A percentile compares a stretch with the other conserved stretches of the same genome.
Evolutionary conservation across 1,139 yeast genomes (phyloP).

Genomic region (Candida frijolesensis): DNA sequence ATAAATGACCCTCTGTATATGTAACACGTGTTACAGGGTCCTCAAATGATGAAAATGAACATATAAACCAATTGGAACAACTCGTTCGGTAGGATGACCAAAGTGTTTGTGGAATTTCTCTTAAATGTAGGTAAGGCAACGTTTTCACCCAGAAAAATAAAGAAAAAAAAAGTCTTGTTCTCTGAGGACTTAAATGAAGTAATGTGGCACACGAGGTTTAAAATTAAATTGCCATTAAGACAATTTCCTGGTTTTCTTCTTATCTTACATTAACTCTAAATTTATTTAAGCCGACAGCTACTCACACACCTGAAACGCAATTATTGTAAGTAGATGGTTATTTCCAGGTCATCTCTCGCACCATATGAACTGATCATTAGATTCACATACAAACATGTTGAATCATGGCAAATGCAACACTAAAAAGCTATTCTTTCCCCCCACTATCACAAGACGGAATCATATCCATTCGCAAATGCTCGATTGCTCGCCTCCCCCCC

Average conservation of each 20-base stretch:
- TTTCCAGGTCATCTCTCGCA: too few species aligned
- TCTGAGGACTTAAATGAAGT: not conserved
- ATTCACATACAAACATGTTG: too few species aligned
- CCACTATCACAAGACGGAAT: not conserved
- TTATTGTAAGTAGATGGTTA: too few species aligned
- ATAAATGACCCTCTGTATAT: too few species aligned
- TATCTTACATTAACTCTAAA: not conserved
- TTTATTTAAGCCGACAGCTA: not conserved
- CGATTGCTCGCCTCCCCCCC: not conserved
- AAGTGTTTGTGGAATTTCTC: not conserved
- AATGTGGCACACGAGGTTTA: slow-evolving; percentile 5
- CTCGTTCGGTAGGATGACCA: not conserved
- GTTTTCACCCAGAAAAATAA: not conserved
- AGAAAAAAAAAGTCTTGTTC: not conserved
- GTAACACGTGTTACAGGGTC: too few species aligned
- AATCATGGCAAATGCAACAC: too few species aligned
- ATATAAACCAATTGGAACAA: too few species aligned
- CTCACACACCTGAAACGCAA: not conserved
- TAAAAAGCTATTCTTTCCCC: not conserved
- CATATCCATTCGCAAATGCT: not conserved
- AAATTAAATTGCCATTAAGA: not conserved
- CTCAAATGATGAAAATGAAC: too few species aligned
- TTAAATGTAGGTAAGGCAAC: not conserved
- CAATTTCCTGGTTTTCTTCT: not conserved
- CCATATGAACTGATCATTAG: too few species aligned